A percentile compares a stretch with the other conserved stretches of the same genome.
These are phyloP conservation scores for Bonnemaisonia californica DNA, from an alignment of 31 red algal species.

Conservation along the genomic window DNA sequence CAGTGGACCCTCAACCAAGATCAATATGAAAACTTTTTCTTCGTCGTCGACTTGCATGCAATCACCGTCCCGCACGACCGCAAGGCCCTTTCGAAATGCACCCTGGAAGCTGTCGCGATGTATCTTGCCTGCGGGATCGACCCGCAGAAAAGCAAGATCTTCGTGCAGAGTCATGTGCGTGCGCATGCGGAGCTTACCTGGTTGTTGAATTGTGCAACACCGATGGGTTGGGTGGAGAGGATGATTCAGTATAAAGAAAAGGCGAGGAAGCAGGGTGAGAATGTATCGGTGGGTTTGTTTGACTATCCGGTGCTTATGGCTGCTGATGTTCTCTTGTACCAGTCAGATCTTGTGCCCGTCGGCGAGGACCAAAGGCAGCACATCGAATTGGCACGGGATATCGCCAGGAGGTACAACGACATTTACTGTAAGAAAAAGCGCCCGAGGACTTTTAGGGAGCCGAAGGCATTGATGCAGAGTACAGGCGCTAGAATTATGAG, in stretches of 20 bases:
- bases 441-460: constrained; percentile 77
- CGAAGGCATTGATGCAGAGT: constrained; percentile 81
- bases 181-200: constrained; percentile 98
- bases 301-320: constrained; percentile 99
- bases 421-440: constrained; percentile 81
- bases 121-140: constrained; percentile 98
- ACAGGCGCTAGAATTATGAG: constrained; percentile 92
- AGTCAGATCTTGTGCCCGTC: constrained; percentile 97
- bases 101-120: constrained; percentile 80
- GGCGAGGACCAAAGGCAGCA: constrained; percentile 99
- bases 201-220: constrained; percentile 98
- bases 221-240: constrained; percentile 94
- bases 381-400: constrained; percentile 93
- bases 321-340: constrained; percentile 96
- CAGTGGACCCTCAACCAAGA: constrained; percentile 89
- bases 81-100: constrained; percentile 64
- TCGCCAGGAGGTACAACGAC: constrained; percentile 94
- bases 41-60: constrained; percentile 98
- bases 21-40: constrained; percentile 88
- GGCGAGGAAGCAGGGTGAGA: constrained; percentile 78
- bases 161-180: constrained; percentile 96
- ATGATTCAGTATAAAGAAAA: constrained; percentile 99
- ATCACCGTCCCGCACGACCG: constrained; percentile 93
- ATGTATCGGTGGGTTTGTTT: constrained; percentile 89
- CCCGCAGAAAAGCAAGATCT: constrained; percentile 82